Base-by-base conservation (phyloP, 768 basidiomycete species). In the Amanita subjunquillea region DNA sequence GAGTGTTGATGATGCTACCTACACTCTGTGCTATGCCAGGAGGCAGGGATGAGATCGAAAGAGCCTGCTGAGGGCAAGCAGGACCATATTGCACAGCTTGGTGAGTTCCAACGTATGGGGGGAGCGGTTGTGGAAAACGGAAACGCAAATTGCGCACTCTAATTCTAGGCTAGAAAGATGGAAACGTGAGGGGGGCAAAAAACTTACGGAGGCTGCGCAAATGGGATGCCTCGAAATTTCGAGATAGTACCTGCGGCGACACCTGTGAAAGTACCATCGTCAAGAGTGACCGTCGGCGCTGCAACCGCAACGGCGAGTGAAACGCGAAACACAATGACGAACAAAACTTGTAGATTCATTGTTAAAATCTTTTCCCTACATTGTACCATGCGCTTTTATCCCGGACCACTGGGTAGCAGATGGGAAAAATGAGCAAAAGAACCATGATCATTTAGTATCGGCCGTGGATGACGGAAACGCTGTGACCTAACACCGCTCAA, bases 181-280 rank as follows among this genome's bases (percentile, higher is more conserved):
- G 15, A 40, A 15, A n/a, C n/a, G 7, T 13, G 6, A 22, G 3
- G 3, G n/a, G 6, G 7, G n/a, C 2, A 8, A 15, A 40, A 7
- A 2, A 40, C 75, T 57, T 56, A 78, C 78, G 76, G 75, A 17
- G 76, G 69, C 55, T 70, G 58, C 1, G 76, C 76, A 50, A 72
- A 79, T 4, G 76, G 76, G 39, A 79, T 76, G 2, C 77, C 76
- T 2, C 76, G 60, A 55, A 75, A 79, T 45, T 70, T 65, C 17
- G 67, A 59, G 2, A 71, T 57, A 3, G 53, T 41, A 1, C 68
- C 70, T 41, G 6, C 3, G 6, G 40, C 17, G 40, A 22, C 17
- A 9, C 40, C 40, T 20, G 7, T 41, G n/a, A 41, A 41, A 23
- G 40, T 41, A 9, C 40, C 40, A 23, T 41, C 1, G 38, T 68